Conservation (phyloP, 2,329 filamentous ascomycete species). For the Ampelomyces quisqualis region DNA sequence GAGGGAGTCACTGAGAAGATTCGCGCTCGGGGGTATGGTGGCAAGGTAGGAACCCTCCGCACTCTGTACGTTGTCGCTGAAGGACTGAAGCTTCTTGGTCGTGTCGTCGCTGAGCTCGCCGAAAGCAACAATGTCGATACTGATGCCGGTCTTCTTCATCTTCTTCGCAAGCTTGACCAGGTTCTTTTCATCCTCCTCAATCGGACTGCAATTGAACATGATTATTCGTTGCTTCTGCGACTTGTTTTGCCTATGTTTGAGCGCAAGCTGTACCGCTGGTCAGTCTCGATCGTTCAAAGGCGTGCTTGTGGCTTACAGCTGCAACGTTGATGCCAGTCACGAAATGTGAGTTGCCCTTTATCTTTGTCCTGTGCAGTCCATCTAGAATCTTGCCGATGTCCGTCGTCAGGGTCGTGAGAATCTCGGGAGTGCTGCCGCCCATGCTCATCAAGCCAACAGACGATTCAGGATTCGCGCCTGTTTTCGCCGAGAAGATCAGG, state of each 20-base stretch:
- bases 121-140: slow-evolving; percentile 92
- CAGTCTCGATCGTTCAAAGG: slow-evolving; percentile 68
- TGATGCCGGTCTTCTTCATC: slow-evolving; percentile 98
- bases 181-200: slow-evolving; percentile 85
- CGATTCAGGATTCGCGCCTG: slow-evolving; percentile 91
- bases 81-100: slow-evolving; percentile 84
- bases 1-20: slow-evolving; percentile 89
- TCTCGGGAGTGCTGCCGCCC: slow-evolving; percentile 95
- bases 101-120: slow-evolving; percentile 90
- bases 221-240: slow-evolving; percentile 95
- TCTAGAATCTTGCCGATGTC: slow-evolving; percentile 95
- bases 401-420: slow-evolving; percentile 91
- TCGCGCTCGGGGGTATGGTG: slow-evolving; percentile 85
- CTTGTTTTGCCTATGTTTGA: slow-evolving; percentile 98
- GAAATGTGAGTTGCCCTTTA: slow-evolving; percentile 82
- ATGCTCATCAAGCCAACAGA: slow-evolving; percentile 98
- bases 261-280: slow-evolving; percentile 66
- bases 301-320: slow-evolving; percentile 68
- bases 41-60: slow-evolving; percentile 87
- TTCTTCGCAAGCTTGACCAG: slow-evolving; percentile 89
- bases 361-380: slow-evolving; percentile 78
- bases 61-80: slow-evolving; percentile 90
- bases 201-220: slow-evolving; percentile 91
- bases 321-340: slow-evolving; percentile 95
- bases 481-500: slow-evolving; percentile 94